phyloP scores from a whole-genome alignment of 345 rosid genomes.

The Ricinus communis region DNA sequence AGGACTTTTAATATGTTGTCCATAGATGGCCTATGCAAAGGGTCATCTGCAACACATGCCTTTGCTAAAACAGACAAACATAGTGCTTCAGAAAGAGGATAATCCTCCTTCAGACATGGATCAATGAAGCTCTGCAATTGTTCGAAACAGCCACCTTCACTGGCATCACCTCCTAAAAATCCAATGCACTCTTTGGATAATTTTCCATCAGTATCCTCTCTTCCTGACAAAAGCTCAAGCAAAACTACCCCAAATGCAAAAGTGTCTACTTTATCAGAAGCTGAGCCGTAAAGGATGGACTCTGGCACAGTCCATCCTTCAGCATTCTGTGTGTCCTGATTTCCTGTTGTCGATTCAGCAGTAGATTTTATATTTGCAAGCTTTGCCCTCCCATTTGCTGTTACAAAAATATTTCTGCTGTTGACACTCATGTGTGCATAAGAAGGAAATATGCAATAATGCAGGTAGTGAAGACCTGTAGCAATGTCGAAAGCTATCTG shows the following conservation, averaged over 20 bases:
- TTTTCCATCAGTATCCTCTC: constrained; percentile 28
- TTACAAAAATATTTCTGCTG: constrained; percentile 42
- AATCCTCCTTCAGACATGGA: constrained; percentile 46
- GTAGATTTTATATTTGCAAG: constrained; percentile 36
- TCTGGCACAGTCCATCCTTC: constrained; percentile 35
- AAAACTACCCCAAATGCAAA: constrained; percentile 50
- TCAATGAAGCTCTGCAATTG: constrained; percentile 54
- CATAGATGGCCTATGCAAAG: constrained; percentile 52
- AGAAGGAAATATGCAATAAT: constrained; percentile 50
- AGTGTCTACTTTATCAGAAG: constrained; percentile 45
- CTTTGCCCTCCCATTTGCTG: constrained; percentile 53
- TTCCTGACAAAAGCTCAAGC: constrained; percentile 53
- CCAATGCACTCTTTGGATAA: constrained; percentile 40
- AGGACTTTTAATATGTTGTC: constrained; percentile 57
- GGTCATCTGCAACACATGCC: constrained; percentile 60
- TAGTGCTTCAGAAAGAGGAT: constrained; percentile 51
- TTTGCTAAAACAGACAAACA: constrained; percentile 57
- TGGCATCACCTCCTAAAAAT: constrained; percentile 40
- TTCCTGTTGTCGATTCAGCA: constrained; percentile 18
- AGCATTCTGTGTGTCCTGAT: background rate
- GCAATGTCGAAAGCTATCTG: constrained; percentile 54
- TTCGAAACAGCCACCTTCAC: constrained; percentile 56
- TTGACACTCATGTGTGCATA: constrained; percentile 41
- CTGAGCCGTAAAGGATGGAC: constrained; percentile 17
- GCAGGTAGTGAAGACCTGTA: constrained; percentile 49